A percentile compares a stretch with the other conserved stretches of the same genome.
Conservation (phyloP, 2,329 filamentous ascomycete species). For the Chalaropsis ovoidea region DNA sequence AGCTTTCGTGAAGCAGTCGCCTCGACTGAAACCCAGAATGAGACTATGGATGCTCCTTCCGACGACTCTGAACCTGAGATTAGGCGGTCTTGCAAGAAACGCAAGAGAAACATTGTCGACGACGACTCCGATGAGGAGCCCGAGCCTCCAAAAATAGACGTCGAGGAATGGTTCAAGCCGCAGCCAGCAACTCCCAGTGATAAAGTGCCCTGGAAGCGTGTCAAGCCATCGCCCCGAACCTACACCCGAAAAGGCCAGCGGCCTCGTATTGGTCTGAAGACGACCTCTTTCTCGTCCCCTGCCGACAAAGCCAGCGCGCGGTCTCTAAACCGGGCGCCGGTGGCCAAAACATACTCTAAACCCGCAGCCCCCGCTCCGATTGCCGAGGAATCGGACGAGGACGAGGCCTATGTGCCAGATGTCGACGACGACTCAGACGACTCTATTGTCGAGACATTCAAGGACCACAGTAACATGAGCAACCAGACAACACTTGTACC, state of each 20-base stretch:
- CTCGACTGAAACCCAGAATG: background rate
- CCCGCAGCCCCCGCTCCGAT: background rate
- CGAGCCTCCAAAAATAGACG: background rate
- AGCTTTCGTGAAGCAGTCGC: background rate
- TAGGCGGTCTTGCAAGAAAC: background rate
- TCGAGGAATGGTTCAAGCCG: slow-evolving; percentile 5
- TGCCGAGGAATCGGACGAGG: background rate
- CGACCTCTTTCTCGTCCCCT: slow-evolving; percentile 17
- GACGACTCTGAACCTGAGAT: background rate
- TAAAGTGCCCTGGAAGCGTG: background rate
- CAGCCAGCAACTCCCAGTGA: slow-evolving; percentile 9
- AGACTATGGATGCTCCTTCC: background rate
- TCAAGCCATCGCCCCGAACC: slow-evolving; percentile 15
- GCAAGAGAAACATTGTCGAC: background rate
- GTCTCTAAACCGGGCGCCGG: background rate
- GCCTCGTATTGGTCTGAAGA: background rate
- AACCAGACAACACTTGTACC: background rate
- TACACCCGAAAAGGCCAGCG: slow-evolving; percentile 16
- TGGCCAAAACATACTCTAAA: background rate
- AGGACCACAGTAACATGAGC: background rate
- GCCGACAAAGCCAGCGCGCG: slow-evolving; percentile 12
- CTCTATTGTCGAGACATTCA: too few relatives aligned
- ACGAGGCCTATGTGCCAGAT: background rate
- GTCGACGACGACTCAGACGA: background rate
- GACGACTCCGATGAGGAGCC: slow-evolving; percentile 4